Conservation (phyloP, 164 flowering plant species). For the Nymphaea thermarum region DNA sequence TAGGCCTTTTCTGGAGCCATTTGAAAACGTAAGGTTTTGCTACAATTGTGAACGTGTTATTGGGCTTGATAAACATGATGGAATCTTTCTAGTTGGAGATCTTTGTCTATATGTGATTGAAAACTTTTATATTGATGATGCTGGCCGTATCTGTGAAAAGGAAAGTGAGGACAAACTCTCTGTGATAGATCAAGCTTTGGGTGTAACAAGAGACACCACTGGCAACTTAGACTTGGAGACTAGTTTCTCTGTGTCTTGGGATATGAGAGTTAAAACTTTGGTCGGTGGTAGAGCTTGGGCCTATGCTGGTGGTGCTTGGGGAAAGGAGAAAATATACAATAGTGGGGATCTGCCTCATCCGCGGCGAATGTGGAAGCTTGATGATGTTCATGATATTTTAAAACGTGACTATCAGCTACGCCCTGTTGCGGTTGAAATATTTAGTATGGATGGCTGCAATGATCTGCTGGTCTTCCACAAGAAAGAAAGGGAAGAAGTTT, state of each 20-base stretch:
- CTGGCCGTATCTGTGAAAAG: constrained; percentile 90
- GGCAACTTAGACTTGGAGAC: constrained; percentile 58
- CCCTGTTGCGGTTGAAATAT: constrained; percentile 96
- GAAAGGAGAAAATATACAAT: constrained; percentile 74
- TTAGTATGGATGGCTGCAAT: constrained; percentile 99
- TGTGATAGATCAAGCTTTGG: constrained; percentile 97
- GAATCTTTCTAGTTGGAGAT: constrained; percentile 92
- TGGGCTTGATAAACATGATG: constrained; percentile 99
- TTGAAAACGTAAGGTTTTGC: constrained; percentile 72
- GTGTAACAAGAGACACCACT: constrained; percentile 74
- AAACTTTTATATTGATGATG: constrained; percentile 82
- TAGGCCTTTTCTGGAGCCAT: constrained; percentile 86
- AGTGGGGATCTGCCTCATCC: constrained; percentile 81
- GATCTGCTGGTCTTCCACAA: constrained; percentile 99
- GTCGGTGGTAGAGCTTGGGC: constrained; percentile 99
- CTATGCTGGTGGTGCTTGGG: constrained; percentile 98
- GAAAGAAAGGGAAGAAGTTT: constrained; percentile 95
- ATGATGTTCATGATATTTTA: constrained; percentile 86
- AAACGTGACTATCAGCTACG: constrained; percentile 99
- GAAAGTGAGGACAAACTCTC: constrained; percentile 88
- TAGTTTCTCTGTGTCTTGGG: constrained; percentile 69
- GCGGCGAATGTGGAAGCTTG: constrained; percentile 99
- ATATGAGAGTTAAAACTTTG: constrained; percentile 32
- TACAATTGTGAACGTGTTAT: constrained; percentile 96
- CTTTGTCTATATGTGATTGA: constrained; percentile 81